Percentiles rank a stretch among this genome's conserved stretches.
Conservation (phyloP, 441 rosid genomes). For the Populus hybrid region DNA sequence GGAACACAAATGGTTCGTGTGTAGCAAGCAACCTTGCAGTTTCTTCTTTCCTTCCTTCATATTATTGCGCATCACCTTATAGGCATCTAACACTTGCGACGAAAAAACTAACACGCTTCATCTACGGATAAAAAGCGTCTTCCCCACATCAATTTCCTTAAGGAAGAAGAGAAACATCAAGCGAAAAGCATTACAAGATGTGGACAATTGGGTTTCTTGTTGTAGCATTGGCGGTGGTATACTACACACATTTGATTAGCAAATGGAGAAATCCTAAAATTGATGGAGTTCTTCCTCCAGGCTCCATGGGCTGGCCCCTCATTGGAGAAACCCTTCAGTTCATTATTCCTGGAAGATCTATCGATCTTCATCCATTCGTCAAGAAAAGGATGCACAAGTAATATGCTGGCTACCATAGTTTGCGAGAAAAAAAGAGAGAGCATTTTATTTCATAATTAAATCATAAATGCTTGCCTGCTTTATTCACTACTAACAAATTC, state of each 20-base stretch:
- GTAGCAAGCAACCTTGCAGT: no score
- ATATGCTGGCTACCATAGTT: no score
- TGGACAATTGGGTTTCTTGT: background rate
- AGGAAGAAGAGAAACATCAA: no score
- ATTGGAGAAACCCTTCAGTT: slow-evolving; percentile 52
- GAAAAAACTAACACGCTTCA: background rate
- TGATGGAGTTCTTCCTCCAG: slow-evolving; percentile 54
- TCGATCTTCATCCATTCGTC: slow-evolving; percentile 44
- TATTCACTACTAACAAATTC: background rate
- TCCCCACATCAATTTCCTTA: background rate
- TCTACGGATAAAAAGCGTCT: background rate
- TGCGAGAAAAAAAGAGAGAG: background rate
- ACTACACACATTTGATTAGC: slow-evolving; percentile 29
- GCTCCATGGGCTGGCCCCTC: slow-evolving; percentile 54
- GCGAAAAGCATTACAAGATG: no score
- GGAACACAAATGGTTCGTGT: no score
- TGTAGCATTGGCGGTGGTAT: slow-evolving; percentile 32
- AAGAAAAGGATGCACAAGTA: slow-evolving; percentile 39
- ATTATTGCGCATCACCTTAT: no score
- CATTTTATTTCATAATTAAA: no score
- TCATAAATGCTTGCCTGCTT: background rate
- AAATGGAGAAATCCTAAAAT: slow-evolving; percentile 48
- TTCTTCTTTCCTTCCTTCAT: no score
- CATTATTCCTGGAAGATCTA: slow-evolving; percentile 34
- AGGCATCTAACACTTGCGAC: no score